A percentile compares a stretch with the other conserved stretches of the same genome.
Evolutionary conservation across 2,329 filamentous ascomycete species (phyloP).

Genomic region (Ceratocystis destructans): DNA sequence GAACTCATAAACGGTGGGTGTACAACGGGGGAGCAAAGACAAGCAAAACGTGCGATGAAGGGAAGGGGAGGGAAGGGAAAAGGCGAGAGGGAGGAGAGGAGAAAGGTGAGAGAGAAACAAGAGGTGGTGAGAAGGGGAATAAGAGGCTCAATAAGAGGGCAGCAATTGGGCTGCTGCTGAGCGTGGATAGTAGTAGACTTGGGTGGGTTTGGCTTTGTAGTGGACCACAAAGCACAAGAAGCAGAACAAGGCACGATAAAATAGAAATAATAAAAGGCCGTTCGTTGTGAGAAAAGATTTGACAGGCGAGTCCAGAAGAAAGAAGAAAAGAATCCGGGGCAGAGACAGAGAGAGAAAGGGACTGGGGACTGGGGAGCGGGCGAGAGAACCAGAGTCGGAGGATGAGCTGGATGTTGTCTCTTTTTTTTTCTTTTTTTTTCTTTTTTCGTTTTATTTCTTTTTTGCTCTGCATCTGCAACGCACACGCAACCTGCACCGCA

Average conservation of each 20-base stretch:
- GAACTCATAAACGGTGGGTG: not conserved
- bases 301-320: not conserved
- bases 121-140: not conserved
- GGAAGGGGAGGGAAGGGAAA: not conserved
- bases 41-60: conserved; percentile 7
- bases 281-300: not conserved
- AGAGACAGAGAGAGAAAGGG: not conserved
- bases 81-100: not conserved
- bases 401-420: not conserved
- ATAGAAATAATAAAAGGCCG: not conserved
- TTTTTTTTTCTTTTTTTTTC: not conserved
- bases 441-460: not conserved
- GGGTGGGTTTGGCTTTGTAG: not conserved
- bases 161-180: not conserved
- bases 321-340: not conserved
- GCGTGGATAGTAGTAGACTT: not conserved
- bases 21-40: not conserved
- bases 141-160: not conserved
- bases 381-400: too few relatives aligned
- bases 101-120: not conserved
- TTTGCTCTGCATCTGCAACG: not conserved
- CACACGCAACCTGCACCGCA: not conserved
- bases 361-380: too few relatives aligned
- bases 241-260: not conserved
- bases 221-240: not conserved